Conservation (phyloP, 1,139 yeast genomes). For the Meyerozyma smithsonii region DNA sequence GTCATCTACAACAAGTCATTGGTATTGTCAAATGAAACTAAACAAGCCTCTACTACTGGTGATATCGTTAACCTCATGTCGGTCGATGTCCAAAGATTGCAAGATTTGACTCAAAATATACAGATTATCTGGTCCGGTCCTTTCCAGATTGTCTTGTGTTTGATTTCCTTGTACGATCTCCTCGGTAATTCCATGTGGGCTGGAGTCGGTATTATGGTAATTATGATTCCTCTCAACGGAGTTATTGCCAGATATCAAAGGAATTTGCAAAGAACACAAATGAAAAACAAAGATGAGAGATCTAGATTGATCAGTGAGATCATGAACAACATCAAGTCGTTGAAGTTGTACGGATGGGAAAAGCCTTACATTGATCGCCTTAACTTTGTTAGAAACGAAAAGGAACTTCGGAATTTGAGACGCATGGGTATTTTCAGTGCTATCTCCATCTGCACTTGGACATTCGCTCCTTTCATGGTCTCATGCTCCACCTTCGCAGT, state of each 20-base stretch:
- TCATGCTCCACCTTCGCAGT: slow-evolving; percentile 89
- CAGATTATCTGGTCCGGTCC: slow-evolving; percentile 97
- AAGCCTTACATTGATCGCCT: slow-evolving; percentile 71
- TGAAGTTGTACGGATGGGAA: slow-evolving; percentile 96
- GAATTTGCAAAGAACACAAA: slow-evolving; percentile 58
- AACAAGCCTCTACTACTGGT: slow-evolving; percentile 81
- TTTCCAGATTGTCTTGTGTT: slow-evolving; percentile 78
- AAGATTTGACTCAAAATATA: slow-evolving; percentile 82
- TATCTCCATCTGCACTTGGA: slow-evolving; percentile 71
- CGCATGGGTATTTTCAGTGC: slow-evolving; percentile 78
- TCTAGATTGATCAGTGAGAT: slow-evolving; percentile 74
- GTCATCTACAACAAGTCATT: slow-evolving; percentile 78
- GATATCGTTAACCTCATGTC: slow-evolving; percentile 97
- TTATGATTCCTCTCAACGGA: slow-evolving; percentile 85
- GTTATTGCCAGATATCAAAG: slow-evolving; percentile 70
- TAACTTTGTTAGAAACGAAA: slow-evolving; percentile 78
- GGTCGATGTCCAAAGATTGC: slow-evolving; percentile 91
- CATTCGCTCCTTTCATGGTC: slow-evolving; percentile 84
- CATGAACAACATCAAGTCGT: slow-evolving; percentile 83
- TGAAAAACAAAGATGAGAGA: slow-evolving; percentile 44
- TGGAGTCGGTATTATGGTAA: slow-evolving; percentile 77
- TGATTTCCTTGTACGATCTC: slow-evolving; percentile 19
- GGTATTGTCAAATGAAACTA: slow-evolving; percentile 78
- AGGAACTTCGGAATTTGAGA: slow-evolving; percentile 75
- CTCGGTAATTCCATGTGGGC: slow-evolving; percentile 96